Evolutionary conservation across 352 stramenopile genomes (phyloP).

Genomic region (Pythium aphanidermatum): DNA sequence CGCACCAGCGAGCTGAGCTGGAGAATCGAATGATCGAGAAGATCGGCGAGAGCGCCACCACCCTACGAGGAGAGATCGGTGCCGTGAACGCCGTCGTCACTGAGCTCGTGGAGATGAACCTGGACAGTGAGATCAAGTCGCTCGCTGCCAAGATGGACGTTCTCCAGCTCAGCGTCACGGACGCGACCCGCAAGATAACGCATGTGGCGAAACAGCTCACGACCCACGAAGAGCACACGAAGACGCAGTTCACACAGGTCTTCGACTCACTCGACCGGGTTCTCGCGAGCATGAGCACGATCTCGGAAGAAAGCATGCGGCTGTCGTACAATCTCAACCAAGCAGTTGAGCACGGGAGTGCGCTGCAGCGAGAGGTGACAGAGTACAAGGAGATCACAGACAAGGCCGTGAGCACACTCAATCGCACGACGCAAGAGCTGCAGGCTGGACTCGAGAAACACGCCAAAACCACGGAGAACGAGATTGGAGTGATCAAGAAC

Average conservation of each 20-base stretch:
- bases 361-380: slow-evolving; percentile 38
- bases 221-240: slow-evolving; percentile 46
- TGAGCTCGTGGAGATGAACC: slow-evolving; percentile 49
- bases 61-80: slow-evolving; percentile 44
- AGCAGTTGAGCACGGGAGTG: slow-evolving; percentile 36
- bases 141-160: slow-evolving; percentile 49
- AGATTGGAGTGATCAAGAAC: slow-evolving; percentile 59
- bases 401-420: slow-evolving; percentile 26
- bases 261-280: slow-evolving; percentile 69
- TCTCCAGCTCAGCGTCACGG: slow-evolving; percentile 35
- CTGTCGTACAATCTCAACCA: slow-evolving; percentile 63
- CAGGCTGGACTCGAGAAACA: slow-evolving; percentile 44
- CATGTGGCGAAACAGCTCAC: slow-evolving; percentile 51
- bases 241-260: slow-evolving; percentile 48
- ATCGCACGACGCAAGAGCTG: slow-evolving; percentile 34
- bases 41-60: slow-evolving; percentile 43
- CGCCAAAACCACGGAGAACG: slow-evolving; percentile 48
- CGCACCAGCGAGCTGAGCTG: slow-evolving; percentile 43
- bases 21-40: slow-evolving; percentile 44
- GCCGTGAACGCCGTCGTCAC: slow-evolving; percentile 39
- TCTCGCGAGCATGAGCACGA: slow-evolving; percentile 48
- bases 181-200: slow-evolving; percentile 54
- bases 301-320: slow-evolving; percentile 71
- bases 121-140: slow-evolving; percentile 54
- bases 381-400: slow-evolving; percentile 41